A percentile compares a stretch with the other conserved stretches of the same genome.
phyloP scores from a whole-genome alignment of 164 flowering plant species.

The Buxus sempervirens region DNA sequence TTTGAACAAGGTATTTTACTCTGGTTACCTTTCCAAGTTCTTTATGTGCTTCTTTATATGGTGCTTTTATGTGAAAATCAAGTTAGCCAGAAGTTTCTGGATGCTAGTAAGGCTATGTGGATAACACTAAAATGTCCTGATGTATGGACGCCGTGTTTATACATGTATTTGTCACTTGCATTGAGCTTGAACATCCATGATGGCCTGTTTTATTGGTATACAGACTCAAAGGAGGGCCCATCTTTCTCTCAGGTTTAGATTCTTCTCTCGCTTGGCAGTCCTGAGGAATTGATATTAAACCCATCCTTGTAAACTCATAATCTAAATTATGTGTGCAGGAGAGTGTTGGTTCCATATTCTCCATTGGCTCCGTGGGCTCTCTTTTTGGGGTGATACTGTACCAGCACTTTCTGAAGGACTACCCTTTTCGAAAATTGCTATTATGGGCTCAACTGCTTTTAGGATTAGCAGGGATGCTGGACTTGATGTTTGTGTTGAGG shows the following conservation, averaged over 20 bases:
- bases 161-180: slow-evolving; percentile 78
- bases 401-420: slow-evolving; percentile 65
- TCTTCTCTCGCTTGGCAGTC: not conserved
- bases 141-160: slow-evolving; percentile 93
- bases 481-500: too few species aligned
- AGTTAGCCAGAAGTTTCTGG: slow-evolving; percentile 60
- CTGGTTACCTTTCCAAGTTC: slow-evolving; percentile 1
- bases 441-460: slow-evolving; percentile 79
- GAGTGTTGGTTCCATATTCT: slow-evolving; percentile 63
- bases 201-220: slow-evolving; percentile 94
- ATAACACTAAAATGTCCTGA: slow-evolving; percentile 60
- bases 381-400: slow-evolving; percentile 71
- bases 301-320: not conserved
- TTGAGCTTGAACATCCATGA: slow-evolving; percentile 71
- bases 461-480: slow-evolving; percentile 83
- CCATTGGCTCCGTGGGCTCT: slow-evolving; percentile 82
- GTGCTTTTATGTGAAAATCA: slow-evolving; percentile 21
- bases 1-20: slow-evolving; percentile 64
- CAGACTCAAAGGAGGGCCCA: slow-evolving; percentile 79
- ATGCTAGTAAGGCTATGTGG: slow-evolving; percentile 83
- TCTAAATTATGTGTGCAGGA: slow-evolving; percentile 43
- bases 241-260: slow-evolving; percentile 72
- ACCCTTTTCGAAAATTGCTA: slow-evolving; percentile 64
- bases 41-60: not conserved
- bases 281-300: not conserved